These are phyloP conservation scores for Hymenoscyphus occultus DNA, from an alignment of 2,329 filamentous ascomycete species.

Conservation along the genomic window DNA sequence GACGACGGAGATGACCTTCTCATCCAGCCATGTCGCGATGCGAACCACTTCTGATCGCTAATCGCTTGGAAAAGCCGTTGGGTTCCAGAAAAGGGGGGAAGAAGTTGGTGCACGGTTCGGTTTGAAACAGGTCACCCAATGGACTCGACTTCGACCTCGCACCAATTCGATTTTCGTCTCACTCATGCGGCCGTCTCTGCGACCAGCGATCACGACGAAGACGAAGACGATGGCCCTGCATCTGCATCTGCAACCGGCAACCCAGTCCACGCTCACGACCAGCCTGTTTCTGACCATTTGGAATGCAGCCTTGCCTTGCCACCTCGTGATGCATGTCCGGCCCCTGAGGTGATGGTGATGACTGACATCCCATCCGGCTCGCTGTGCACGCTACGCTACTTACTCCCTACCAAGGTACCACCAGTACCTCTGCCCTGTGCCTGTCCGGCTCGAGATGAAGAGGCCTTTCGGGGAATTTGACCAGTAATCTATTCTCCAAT, in stretches of 20 bases:
- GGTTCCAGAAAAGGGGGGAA: background rate
- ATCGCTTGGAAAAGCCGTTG: conserved; percentile 2
- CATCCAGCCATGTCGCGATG: background rate
- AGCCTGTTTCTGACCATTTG: conserved; percentile 1
- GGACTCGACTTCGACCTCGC: background rate
- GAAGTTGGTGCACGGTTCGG: background rate
- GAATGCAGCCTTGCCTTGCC: background rate
- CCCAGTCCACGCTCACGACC: background rate
- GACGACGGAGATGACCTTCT: background rate
- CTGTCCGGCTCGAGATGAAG: background rate
- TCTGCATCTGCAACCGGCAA: conserved; percentile 1
- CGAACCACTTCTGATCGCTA: background rate
- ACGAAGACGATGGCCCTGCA: background rate
- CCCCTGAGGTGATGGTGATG: background rate
- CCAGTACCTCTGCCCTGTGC: background rate
- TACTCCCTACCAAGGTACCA: no score
- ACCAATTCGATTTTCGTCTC: background rate
- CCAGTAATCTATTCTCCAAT: background rate
- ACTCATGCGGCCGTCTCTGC: background rate
- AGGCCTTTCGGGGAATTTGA: background rate
- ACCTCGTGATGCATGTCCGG: background rate
- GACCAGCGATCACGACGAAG: background rate
- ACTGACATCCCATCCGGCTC: background rate
- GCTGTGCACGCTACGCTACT: background rate
- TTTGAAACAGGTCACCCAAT: background rate